These are phyloP conservation scores for Aspergillus coremiiformis DNA, from an alignment of 495 filamentous ascomycete genomes.

Conservation along the genomic window DNA sequence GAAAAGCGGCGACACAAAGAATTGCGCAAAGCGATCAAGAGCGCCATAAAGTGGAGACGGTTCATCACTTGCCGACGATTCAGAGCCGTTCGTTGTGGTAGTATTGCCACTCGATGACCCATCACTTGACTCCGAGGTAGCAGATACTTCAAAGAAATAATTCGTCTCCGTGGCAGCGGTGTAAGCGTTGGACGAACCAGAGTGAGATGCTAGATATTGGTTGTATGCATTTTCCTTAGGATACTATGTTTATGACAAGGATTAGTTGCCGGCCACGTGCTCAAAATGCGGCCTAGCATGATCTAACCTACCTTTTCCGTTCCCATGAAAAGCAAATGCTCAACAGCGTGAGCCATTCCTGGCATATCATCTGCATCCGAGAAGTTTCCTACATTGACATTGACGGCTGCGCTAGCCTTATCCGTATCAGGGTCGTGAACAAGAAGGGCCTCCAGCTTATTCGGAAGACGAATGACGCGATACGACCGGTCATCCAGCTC, in stretches of 20 bases:
- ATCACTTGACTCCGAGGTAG: slow-evolving; percentile 49
- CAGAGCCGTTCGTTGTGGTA: slow-evolving; percentile 36
- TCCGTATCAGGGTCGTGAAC: slow-evolving; percentile 95
- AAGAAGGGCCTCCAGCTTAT: slow-evolving; percentile 86
- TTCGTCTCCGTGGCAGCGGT: slow-evolving; percentile 92
- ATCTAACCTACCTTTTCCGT: slow-evolving; percentile 70
- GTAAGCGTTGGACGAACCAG: slow-evolving; percentile 90
- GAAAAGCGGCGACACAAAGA: slow-evolving; percentile 91
- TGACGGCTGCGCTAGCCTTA: slow-evolving; percentile 90
- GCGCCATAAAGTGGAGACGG: slow-evolving; percentile 77
- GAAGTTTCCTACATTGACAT: slow-evolving; percentile 94
- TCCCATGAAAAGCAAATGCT: slow-evolving; percentile 96
- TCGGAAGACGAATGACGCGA: slow-evolving; percentile 75
- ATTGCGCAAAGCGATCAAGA: slow-evolving; percentile 93
- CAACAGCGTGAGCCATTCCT: slow-evolving; percentile 88
- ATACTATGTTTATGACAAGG: slow-evolving; percentile 45
- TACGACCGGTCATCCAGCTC: slow-evolving; percentile 84
- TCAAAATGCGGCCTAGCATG: neutral
- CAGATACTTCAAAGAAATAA: slow-evolving; percentile 94
- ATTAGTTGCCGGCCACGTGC: neutral
- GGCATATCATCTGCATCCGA: slow-evolving; percentile 86
- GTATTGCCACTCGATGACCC: slow-evolving; percentile 24
- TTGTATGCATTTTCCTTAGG: slow-evolving; percentile 95
- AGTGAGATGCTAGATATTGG: slow-evolving; percentile 81
- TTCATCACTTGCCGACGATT: slow-evolving; percentile 8